These are phyloP conservation scores for Aurinia saxatilis DNA, from an alignment of 345 rosid species.

Conservation along the genomic window DNA sequence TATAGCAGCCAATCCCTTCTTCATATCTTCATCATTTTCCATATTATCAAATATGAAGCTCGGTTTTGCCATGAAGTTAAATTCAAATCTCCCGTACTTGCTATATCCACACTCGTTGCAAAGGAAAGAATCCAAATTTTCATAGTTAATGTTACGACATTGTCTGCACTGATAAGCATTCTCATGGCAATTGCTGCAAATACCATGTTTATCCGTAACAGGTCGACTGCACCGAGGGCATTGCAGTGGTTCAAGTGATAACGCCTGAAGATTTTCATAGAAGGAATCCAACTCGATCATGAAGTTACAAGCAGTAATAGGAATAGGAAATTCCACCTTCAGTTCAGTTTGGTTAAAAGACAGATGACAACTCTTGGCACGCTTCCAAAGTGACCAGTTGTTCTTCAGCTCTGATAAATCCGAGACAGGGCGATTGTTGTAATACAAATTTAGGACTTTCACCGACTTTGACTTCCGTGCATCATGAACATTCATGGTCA, in stretches of 20 bases:
- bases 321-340: constrained; percentile 96
- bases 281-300: constrained; percentile 99
- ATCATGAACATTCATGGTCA: constrained; percentile 98
- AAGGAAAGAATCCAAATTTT: constrained; percentile 92
- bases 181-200: constrained; percentile 96
- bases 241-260: constrained; percentile 93
- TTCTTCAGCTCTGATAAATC: constrained; percentile 96
- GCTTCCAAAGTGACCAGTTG: constrained; percentile 97
- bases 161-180: constrained; percentile 99
- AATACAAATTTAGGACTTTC: constrained; percentile 89
- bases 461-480: constrained; percentile 97
- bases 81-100: constrained; percentile 98
- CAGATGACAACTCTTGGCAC: constrained; percentile 97
- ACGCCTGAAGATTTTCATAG: constrained; percentile 98
- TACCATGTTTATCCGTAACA: constrained; percentile 95
- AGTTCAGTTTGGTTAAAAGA: constrained; percentile 94
- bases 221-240: constrained; percentile 99
- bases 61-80: constrained; percentile 97
- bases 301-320: constrained; percentile 97
- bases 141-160: constrained; percentile 97
- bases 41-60: constrained; percentile 94
- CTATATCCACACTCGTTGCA: constrained; percentile 99
- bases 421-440: constrained; percentile 94
- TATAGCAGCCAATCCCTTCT: constrained; percentile 93
- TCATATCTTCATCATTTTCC: constrained; percentile 99